A percentile compares a stretch with the other conserved stretches of the same genome.
These are phyloP conservation scores for Dothidotthia symphoricarpi DNA, from an alignment of 2,329 filamentous ascomycete genomes.

Conservation along the genomic window DNA sequence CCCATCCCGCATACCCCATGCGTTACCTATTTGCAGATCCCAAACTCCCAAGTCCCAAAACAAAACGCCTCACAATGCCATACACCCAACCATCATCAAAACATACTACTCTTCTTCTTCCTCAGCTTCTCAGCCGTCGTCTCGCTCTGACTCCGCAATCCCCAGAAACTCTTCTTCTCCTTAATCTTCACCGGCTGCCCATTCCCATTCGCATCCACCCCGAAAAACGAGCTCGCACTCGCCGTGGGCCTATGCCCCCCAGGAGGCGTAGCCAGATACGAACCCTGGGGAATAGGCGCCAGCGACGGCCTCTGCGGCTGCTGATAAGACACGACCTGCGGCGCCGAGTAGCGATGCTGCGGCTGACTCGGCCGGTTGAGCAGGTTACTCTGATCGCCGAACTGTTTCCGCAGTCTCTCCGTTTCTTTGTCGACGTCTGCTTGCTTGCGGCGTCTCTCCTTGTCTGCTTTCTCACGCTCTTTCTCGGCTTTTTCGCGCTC, in stretches of 20 bases:
- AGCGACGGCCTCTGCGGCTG: slow-evolving; percentile 12
- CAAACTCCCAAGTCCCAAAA: slow-evolving; percentile 2
- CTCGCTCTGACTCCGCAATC: slow-evolving; percentile 35
- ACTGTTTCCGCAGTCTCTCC: slow-evolving; percentile 65
- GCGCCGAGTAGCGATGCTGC: slow-evolving; percentile 23
- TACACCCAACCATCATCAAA: slow-evolving; percentile 25
- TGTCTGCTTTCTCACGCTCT: slow-evolving; percentile 65
- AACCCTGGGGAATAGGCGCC: slow-evolving; percentile 21
- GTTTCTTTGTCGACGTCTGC: slow-evolving; percentile 69
- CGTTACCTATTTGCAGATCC: slow-evolving; percentile 1
- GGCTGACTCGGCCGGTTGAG: slow-evolving; percentile 21
- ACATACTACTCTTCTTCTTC: slow-evolving; percentile 49
- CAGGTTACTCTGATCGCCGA: slow-evolving; percentile 52
- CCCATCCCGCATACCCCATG: too few species aligned
- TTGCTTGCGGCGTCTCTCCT: slow-evolving; percentile 55
- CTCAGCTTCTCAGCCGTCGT: slow-evolving; percentile 34
- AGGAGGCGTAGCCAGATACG: slow-evolving; percentile 29
- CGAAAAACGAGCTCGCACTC: slow-evolving; percentile 39
- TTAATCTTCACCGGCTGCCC: slow-evolving; percentile 20
- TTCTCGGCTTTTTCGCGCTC: slow-evolving; percentile 48
- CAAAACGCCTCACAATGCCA: slow-evolving; percentile 9
- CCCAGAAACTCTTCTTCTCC: slow-evolving; percentile 42
- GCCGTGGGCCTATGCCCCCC: slow-evolving; percentile 26
- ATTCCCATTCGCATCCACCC: slow-evolving; percentile 31
- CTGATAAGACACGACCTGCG: slow-evolving; percentile 19